Evolutionary conservation across 2,329 filamentous ascomycete species (phyloP).

Genomic region (Huntiella moniliformis): DNA sequence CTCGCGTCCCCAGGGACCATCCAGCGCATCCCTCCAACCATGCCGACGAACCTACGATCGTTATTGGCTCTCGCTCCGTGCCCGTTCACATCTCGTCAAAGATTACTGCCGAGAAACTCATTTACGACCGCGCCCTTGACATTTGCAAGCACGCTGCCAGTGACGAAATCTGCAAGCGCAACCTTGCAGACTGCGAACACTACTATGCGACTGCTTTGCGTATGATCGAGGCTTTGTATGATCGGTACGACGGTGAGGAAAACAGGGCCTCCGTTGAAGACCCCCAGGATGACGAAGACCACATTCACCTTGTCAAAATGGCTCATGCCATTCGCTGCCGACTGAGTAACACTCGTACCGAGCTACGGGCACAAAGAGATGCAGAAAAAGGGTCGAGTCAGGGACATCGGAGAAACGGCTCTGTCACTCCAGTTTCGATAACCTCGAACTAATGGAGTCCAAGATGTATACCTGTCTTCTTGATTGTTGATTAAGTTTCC

Average conservation of each 20-base stretch:
- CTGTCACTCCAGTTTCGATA: conserved; percentile 10
- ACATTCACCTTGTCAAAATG: conserved; percentile 44
- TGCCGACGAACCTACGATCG: conserved; percentile 32
- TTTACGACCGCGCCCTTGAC: conserved; percentile 93
- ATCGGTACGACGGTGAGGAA: conserved; percentile 47
- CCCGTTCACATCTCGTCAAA: conserved; percentile 72
- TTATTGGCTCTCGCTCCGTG: conserved; percentile 47
- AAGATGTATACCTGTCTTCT: too few species aligned
- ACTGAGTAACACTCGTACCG: not conserved
- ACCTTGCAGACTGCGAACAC: conserved; percentile 72
- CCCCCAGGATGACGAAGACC: conserved; percentile 36
- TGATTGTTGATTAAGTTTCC: not conserved
- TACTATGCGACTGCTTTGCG: conserved; percentile 85
- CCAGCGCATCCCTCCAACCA: conserved; percentile 72
- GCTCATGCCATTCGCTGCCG: conserved; percentile 5
- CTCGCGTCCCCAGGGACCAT: conserved; percentile 64
- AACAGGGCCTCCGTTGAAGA: conserved; percentile 18
- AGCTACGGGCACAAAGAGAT: conserved; percentile 6
- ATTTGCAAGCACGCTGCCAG: conserved; percentile 93
- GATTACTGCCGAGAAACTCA: conserved; percentile 85
- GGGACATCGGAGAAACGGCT: conserved; percentile 9
- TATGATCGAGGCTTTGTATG: conserved; percentile 87
- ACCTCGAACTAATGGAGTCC: conserved; percentile 4
- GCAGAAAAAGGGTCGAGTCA: conserved; percentile 4
- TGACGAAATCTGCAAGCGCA: conserved; percentile 84